These are phyloP conservation scores for Mycena olivaceomarginata DNA, from an alignment of 768 basidiomycete species.

Conservation along the genomic window DNA sequence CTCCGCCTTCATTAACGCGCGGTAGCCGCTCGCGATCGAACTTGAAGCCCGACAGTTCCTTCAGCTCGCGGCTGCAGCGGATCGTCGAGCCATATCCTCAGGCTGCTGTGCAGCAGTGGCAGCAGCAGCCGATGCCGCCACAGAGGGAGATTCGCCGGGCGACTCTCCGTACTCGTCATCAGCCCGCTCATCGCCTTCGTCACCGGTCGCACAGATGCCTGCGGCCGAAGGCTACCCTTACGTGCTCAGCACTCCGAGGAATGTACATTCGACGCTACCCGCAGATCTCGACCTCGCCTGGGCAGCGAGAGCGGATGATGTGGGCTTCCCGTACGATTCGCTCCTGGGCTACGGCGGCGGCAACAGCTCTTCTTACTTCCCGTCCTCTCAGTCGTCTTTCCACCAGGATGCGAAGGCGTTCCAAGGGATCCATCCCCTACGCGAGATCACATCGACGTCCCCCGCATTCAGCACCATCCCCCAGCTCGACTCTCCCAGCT, in stretches of 20 bases:
- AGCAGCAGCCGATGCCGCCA: conserved; percentile 8
- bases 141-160: conserved; percentile 11
- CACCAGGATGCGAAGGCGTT: neutral
- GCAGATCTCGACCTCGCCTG: neutral
- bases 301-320: neutral
- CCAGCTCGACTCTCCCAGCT: neutral
- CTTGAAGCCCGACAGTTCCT: conserved; percentile 17
- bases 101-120: conserved; percentile 5
- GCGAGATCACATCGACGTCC: neutral
- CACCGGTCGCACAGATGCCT: conserved; percentile 12
- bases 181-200: conserved; percentile 15
- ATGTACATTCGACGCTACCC: neutral
- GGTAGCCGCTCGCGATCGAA: neutral
- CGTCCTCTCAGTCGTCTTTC: conserved; percentile 8
- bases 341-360: neutral
- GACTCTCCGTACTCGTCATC: conserved; percentile 30
- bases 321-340: neutral
- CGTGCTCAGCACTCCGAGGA: neutral
- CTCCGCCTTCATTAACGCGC: conserved; percentile 50
- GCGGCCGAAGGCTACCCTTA: conserved; percentile 6
- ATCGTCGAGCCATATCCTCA: conserved; percentile 17
- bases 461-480: neutral
- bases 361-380: neutral
- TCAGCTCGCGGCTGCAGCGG: conserved; percentile 25
- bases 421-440: neutral